phyloP scores from a whole-genome alignment of 768 basidiomycete genomes.

The Galerina marginata region DNA sequence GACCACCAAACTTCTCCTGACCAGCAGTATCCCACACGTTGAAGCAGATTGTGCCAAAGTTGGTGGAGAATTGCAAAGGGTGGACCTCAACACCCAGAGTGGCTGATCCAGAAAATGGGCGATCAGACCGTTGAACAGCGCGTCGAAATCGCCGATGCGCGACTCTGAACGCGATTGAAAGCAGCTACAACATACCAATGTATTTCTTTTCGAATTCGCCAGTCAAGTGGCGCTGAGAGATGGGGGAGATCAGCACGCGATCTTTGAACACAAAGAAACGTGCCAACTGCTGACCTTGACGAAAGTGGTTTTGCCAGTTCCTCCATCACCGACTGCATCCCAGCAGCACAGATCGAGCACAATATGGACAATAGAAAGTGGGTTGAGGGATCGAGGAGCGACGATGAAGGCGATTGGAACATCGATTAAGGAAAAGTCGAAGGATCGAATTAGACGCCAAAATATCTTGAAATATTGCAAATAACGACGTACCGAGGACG shows the following conservation, averaged over 20 bases:
- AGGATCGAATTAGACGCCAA: slow-evolving; percentile 34
- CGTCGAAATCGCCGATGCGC: slow-evolving; percentile 25
- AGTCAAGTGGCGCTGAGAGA: slow-evolving; percentile 88
- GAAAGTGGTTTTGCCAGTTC: slow-evolving; percentile 98
- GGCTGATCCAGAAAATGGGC: slow-evolving; percentile 54
- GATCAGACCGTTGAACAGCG: slow-evolving; percentile 23
- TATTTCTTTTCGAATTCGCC: slow-evolving; percentile 99
- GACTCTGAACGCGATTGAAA: slow-evolving; percentile 16
- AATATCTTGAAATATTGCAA: slow-evolving; percentile 13
- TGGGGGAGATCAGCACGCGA: slow-evolving; percentile 60
- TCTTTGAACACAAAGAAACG: slow-evolving; percentile 36
- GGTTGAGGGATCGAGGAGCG: slow-evolving; percentile 22
- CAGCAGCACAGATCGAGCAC: slow-evolving; percentile 21
- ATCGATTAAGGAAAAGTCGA: slow-evolving; percentile 59
- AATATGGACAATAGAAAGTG: slow-evolving; percentile 22
- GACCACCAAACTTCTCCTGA: slow-evolving; percentile 99
- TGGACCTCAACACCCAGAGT: slow-evolving; percentile 99
- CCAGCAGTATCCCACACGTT: slow-evolving; percentile 99
- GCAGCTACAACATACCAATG: slow-evolving; percentile 69
- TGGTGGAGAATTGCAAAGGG: slow-evolving; percentile 94
- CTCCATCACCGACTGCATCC: slow-evolving; percentile 87
- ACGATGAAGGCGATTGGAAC: slow-evolving; percentile 35
- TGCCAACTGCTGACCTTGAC: slow-evolving; percentile 74
- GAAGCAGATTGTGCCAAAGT: slow-evolving; percentile 99
- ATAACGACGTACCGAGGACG: slow-evolving; percentile 80